Conservation (phyloP, 768 basidiomycete species). For the Leccinum broughii region DNA sequence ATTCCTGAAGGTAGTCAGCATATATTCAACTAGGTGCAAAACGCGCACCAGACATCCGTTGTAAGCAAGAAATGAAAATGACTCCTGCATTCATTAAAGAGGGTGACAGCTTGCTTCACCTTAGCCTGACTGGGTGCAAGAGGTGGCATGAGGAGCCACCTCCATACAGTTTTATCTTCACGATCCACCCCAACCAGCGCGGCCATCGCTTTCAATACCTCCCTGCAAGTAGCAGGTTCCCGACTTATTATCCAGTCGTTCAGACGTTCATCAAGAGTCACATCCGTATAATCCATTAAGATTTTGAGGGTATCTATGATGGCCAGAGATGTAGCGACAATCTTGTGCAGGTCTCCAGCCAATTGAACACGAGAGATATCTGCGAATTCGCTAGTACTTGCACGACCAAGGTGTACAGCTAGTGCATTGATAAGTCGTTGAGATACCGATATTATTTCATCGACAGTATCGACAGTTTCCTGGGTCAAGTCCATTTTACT, state of each 20-base stretch:
- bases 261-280: neutral
- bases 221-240: neutral
- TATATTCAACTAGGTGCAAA: too few relatives aligned
- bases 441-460: neutral
- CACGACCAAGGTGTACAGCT: neutral
- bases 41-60: conserved; percentile 5
- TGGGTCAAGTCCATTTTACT: neutral
- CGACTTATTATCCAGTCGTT: neutral
- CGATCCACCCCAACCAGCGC: neutral
- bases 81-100: neutral
- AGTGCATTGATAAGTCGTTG: neutral
- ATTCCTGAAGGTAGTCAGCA: conserved; percentile 3
- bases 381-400: neutral
- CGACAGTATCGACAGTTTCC: neutral
- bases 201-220: neutral
- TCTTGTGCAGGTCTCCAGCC: neutral
- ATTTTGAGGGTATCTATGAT: neutral
- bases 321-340: conserved; percentile 1
- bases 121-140: neutral
- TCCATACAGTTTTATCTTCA: neutral
- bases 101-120: neutral
- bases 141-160: neutral
- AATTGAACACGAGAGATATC: neutral
- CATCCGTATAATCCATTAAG: neutral
- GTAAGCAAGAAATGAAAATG: conserved; percentile 5